Percentiles rank a stretch among this genome's conserved stretches.
Evolutionary conservation across 1,284 basidiomycete species (phyloP).

Genomic region (Sphagnurus paluster): DNA sequence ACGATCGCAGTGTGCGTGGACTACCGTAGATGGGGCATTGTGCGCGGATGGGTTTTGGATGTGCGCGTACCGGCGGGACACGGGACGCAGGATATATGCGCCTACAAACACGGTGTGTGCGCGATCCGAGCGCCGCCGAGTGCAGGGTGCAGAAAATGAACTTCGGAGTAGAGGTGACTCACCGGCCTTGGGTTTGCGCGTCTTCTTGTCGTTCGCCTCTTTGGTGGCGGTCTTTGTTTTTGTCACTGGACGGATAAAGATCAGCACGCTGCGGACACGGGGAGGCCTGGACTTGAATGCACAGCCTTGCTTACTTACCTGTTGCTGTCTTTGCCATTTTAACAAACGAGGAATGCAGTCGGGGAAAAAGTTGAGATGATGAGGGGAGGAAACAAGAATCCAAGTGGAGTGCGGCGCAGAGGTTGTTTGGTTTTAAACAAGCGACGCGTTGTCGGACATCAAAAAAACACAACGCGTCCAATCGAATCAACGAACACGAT

Average conservation of each 20-base stretch:
- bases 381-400: conserved; percentile 8
- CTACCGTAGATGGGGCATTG: too few relatives aligned
- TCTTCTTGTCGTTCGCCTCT: conserved; percentile 42
- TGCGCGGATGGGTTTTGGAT: too few relatives aligned
- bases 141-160: neutral
- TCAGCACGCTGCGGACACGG: neutral
- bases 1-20: too few relatives aligned
- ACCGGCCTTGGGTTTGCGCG: conserved; percentile 24
- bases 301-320: conserved; percentile 23
- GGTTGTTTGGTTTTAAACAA: too few relatives aligned
- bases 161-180: neutral
- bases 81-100: too few relatives aligned
- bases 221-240: conserved; percentile 54
- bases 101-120: too few relatives aligned
- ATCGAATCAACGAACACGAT: conserved; percentile 9
- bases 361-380: conserved; percentile 3
- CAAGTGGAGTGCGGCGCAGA: conserved; percentile 7
- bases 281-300: too few relatives aligned
- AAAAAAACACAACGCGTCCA: conserved; percentile 6
- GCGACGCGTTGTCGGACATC: conserved; percentile 18
- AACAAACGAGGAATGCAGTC: conserved; percentile 1
- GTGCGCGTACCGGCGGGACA: too few relatives aligned
- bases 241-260: conserved; percentile 33
- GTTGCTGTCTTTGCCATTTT: conserved; percentile 37
- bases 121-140: neutral